Conservation (phyloP, 2,329 filamentous ascomycete species). For the Aureobasidium mangrovei region DNA sequence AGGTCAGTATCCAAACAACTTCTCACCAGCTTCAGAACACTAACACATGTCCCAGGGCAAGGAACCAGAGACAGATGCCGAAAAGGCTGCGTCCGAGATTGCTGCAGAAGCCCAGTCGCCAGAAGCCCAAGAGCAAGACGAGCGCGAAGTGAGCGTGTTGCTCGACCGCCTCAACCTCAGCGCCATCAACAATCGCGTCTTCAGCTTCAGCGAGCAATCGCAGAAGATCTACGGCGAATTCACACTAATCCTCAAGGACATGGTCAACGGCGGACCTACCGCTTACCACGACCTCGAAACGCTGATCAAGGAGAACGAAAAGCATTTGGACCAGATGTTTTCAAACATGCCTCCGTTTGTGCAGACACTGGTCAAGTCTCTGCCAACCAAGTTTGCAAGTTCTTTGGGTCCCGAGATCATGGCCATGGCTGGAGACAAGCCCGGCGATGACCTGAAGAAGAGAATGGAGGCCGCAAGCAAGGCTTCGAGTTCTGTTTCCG, state of each 20-base stretch:
- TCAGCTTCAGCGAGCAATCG: conserved; percentile 76
- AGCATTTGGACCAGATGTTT: conserved; percentile 56
- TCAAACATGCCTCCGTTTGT: conserved; percentile 65
- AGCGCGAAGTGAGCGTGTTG: conserved; percentile 65
- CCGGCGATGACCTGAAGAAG: conserved; percentile 35
- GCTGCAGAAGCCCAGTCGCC: conserved; percentile 20
- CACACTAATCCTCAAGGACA: conserved; percentile 82
- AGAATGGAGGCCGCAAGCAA: conserved; percentile 28
- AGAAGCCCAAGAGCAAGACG: conserved; percentile 45
- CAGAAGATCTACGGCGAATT: conserved; percentile 75
- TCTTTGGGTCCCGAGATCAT: conserved; percentile 72
- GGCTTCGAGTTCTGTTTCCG: background rate
- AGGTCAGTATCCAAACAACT: background rate
- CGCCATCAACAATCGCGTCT: conserved; percentile 75
- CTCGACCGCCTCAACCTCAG: conserved; percentile 79
- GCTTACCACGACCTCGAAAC: conserved; percentile 83
- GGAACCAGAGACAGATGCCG: background rate
- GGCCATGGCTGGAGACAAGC: conserved; percentile 66
- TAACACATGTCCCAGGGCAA: background rate
- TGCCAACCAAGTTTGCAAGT: conserved; percentile 73
- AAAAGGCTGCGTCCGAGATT: background rate
- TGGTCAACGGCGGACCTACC: conserved; percentile 85
- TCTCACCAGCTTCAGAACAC: too few relatives aligned
- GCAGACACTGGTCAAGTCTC: conserved; percentile 74
- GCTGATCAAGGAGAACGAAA: conserved; percentile 54